Percentiles rank a stretch among this genome's conserved stretches.
Conservation (phyloP, 495 filamentous ascomycete species). For the Trichodelitschia bisporula region DNA sequence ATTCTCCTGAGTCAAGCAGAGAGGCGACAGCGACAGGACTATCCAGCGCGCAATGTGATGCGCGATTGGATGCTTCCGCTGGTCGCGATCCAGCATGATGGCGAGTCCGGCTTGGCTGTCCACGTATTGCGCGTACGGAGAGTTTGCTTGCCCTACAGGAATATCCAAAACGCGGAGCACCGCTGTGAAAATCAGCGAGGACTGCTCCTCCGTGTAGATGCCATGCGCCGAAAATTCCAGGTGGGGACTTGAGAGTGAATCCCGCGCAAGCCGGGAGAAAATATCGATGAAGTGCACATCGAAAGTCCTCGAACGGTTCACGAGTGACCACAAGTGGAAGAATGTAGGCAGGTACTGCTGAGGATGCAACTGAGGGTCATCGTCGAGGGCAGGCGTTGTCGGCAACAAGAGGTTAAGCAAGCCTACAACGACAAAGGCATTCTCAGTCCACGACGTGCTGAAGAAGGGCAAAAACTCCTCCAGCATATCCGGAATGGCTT, state of each 20-base stretch:
- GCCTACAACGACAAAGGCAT: slow-evolving; percentile 70
- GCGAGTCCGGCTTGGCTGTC: slow-evolving; percentile 66
- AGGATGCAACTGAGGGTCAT: slow-evolving; percentile 41
- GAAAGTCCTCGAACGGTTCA: slow-evolving; percentile 69
- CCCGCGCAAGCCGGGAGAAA: slow-evolving; percentile 62
- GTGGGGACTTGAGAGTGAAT: slow-evolving; percentile 47
- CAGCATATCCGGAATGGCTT: slow-evolving; percentile 64
- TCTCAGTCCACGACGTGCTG: slow-evolving; percentile 72
- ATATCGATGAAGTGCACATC: slow-evolving; percentile 77
- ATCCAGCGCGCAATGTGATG: slow-evolving; percentile 94
- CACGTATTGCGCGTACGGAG: slow-evolving; percentile 60
- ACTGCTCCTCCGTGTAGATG: slow-evolving; percentile 81
- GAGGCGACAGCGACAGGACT: slow-evolving; percentile 74
- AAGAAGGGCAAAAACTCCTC: slow-evolving; percentile 90
- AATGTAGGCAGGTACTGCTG: slow-evolving; percentile 71
- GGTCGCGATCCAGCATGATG: slow-evolving; percentile 69
- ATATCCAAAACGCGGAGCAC: slow-evolving; percentile 80
- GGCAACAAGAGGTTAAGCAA: slow-evolving; percentile 71
- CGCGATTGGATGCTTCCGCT: slow-evolving; percentile 70
- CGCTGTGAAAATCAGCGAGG: slow-evolving; percentile 76
- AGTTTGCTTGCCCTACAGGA: slow-evolving; percentile 84
- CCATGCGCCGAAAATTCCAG: slow-evolving; percentile 71
- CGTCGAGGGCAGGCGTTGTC: slow-evolving; percentile 49
- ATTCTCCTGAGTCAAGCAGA: slow-evolving; percentile 48
- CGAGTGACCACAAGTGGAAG: slow-evolving; percentile 88